Conservation (phyloP, 305 asterid species). For the Striga hermonthica region DNA sequence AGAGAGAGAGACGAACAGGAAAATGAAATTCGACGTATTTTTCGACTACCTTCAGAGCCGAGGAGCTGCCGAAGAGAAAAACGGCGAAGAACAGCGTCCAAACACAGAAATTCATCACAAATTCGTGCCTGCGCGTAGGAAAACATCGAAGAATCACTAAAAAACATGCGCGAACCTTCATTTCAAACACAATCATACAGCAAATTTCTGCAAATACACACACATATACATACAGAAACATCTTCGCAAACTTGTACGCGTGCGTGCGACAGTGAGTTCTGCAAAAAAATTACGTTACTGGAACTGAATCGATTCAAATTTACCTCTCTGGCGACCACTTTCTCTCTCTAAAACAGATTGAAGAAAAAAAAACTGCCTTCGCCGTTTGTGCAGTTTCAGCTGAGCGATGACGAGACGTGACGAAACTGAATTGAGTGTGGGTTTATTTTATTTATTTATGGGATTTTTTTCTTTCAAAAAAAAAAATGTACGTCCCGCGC, state of each 20-base stretch:
- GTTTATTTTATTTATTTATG: not conserved
- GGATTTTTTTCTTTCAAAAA: not conserved
- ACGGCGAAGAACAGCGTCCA: constrained; percentile 34
- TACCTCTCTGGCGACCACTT: constrained; percentile 8
- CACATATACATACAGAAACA: not conserved
- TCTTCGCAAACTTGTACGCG: constrained; percentile 8
- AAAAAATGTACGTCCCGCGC: not conserved
- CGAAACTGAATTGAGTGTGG: not conserved
- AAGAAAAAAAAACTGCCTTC: not conserved
- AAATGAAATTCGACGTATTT: not conserved
- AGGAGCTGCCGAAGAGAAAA: constrained; percentile 35
- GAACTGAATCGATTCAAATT: constrained; percentile 8
- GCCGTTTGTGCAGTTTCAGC: too few species aligned
- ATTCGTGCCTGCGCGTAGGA: constrained; percentile 27
- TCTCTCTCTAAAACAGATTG: constrained; percentile 27
- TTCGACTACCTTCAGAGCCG: constrained; percentile 40
- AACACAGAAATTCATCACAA: constrained; percentile 33
- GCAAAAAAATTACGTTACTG: constrained; percentile 23
- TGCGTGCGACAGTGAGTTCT: constrained; percentile 9
- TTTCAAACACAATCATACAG: constrained; percentile 5
- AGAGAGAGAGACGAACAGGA: constrained; percentile 1
- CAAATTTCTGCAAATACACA: not conserved
- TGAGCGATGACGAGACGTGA: too few species aligned
- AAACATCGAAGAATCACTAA: not conserved
- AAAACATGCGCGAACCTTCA: not conserved